These are phyloP conservation scores for Xylaria venustula DNA, from an alignment of 495 filamentous ascomycete species.

Conservation along the genomic window DNA sequence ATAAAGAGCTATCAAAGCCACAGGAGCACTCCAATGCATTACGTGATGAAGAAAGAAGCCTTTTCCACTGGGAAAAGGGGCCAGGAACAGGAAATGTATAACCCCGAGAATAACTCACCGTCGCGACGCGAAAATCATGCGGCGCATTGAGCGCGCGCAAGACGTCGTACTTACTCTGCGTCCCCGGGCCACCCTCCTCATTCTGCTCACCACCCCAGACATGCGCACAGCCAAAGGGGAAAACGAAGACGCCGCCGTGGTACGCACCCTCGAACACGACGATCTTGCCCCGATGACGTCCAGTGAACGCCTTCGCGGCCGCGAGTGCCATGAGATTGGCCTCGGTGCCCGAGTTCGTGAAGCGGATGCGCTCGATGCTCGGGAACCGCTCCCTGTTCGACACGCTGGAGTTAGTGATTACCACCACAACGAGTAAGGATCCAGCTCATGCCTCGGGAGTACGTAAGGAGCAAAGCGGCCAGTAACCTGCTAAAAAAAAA, in stretches of 20 bases:
- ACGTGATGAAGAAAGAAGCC: too few relatives aligned
- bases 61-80: too few relatives aligned
- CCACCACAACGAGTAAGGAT: too few relatives aligned
- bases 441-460: too few relatives aligned
- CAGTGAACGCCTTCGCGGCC: slow-evolving; percentile 41
- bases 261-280: slow-evolving; percentile 53
- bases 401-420: too few relatives aligned
- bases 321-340: slow-evolving; percentile 50
- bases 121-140: slow-evolving; percentile 49
- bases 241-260: slow-evolving; percentile 52
- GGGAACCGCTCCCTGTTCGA: slow-evolving; percentile 41
- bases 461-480: too few relatives aligned
- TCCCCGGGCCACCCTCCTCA: background rate
- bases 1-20: too few relatives aligned
- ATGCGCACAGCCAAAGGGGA: slow-evolving; percentile 23
- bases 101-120: too few relatives aligned
- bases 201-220: slow-evolving; percentile 7
- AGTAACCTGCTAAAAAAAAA: too few relatives aligned
- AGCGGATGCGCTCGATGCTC: slow-evolving; percentile 43
- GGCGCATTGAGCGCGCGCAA: slow-evolving; percentile 11
- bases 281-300: slow-evolving; percentile 32
- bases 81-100: too few relatives aligned
- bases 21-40: too few relatives aligned
- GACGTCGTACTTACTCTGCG: slow-evolving; percentile 1
- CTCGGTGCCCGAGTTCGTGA: slow-evolving; percentile 55